Evolutionary conservation across 2,329 filamentous ascomycete genomes (phyloP).

Genomic region (Aspergillus japonicus): DNA sequence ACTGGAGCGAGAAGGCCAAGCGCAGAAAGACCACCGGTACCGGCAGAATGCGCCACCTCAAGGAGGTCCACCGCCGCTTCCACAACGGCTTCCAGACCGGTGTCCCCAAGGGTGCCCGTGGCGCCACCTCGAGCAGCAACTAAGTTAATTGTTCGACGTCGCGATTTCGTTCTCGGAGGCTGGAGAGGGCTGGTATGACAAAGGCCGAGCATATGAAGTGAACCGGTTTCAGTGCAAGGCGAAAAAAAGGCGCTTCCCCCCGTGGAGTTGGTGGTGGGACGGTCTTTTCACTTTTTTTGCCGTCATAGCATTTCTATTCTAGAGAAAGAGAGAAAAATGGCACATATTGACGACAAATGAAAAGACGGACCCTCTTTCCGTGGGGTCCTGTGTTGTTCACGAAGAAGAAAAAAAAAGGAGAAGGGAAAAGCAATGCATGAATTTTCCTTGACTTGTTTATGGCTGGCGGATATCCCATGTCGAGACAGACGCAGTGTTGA

Average conservation of each 20-base stretch:
- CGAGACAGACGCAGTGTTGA: constrained; percentile 38
- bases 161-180: constrained; percentile 39
- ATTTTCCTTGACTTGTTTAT: constrained; percentile 41
- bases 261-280: constrained; percentile 38
- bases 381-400: constrained; percentile 28
- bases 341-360: constrained; percentile 24
- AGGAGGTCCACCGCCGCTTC: constrained; percentile 88
- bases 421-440: constrained; percentile 37
- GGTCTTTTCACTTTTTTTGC: constrained; percentile 32
- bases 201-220: constrained; percentile 38
- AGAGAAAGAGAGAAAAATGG: constrained; percentile 24
- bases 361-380: constrained; percentile 29
- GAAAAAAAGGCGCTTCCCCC: constrained; percentile 33
- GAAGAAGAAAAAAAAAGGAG: constrained; percentile 31
- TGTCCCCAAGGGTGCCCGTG: constrained; percentile 78
- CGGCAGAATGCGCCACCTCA: constrained; percentile 93
- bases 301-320: constrained; percentile 30
- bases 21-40: constrained; percentile 98
- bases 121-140: constrained; percentile 50
- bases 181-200: constrained; percentile 40
- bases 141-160: constrained; percentile 39
- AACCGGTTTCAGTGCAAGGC: constrained; percentile 36
- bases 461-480: constrained; percentile 41
- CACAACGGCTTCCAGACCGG: constrained; percentile 97
- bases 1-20: constrained; percentile 99